Evolutionary conservation across 768 basidiomycete species (phyloP), one percentile per base, ranked within the genome.

Genomic region (Megacollybia marginata): DNA sequence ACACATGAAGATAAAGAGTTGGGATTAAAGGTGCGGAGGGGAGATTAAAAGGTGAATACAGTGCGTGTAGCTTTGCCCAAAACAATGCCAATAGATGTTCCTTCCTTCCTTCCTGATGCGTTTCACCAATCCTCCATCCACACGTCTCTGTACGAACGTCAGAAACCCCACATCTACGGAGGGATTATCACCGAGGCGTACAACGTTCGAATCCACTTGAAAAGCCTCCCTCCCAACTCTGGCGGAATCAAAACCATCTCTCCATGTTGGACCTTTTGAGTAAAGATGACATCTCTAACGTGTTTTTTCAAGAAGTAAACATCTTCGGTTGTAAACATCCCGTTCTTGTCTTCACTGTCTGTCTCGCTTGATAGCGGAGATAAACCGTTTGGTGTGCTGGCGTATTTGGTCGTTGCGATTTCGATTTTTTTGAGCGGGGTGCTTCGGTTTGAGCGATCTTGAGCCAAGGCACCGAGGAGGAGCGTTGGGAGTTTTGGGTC

Each of bases 1-100:
- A 1, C 65, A 65, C 43, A 71, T 71, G 69, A 71, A 71, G 60
- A 54, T 71, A 40, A 55, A 65, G 42, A 63, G 60, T 36, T 71
- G 69, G 69, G 68, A 69, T 57, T 44, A 28, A 40, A 28, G 23
- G 23, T 6, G 2, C 6, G 23, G 23, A n/a, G n/a, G 23, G 6
- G 23, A 2, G 23, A 28, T 6, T 28, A 28, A 28, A 28, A 28
- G 23, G 23, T 28, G 23, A 28, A 28, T 6, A 28, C 23, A 28
- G 23, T 28, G 4, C 23, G 23, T 28, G 23, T 28, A 28, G 23
- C 6, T 28, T 28, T 28, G 6, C 23, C n/a, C 23, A 28, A 28
- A 6, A 28, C 23, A 28, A 28, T 28, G 6, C 6, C 23, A 28
- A 28, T 28, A 28, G 23, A 28, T 28, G 23, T 28, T 28, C 23